Base-by-base conservation (phyloP, 2,329 filamentous ascomycete genomes). In the Alternaria sp. region DNA sequence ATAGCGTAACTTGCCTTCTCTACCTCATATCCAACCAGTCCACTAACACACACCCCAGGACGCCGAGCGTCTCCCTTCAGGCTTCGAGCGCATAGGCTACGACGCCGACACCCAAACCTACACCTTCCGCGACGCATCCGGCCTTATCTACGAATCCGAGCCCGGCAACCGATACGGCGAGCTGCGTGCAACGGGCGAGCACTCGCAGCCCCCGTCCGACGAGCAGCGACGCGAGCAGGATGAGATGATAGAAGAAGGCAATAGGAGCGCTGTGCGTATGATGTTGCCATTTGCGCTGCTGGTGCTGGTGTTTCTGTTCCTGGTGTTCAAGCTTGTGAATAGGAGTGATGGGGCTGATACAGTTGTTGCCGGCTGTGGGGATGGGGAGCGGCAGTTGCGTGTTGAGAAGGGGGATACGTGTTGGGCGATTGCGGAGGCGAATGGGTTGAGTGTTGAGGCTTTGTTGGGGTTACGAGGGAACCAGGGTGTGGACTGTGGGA, bases 251-350 rank as follows among this genome's bases (percentile, higher is more conserved):
- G 62, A 71, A 51, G 61, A 59, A 15, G 57, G 66, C 64, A 67
- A 79, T 51, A 55, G 74, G 43, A 77, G 78, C 30, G 84, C 86
- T 6, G 85, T 86, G 83, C 81, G 86, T 28, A 81, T 82, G n/a
- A 78, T 89, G 66, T 80, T 89, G 70, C 88, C 88, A 71, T 89
- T 88, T 76, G 86, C 85, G 57, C 75, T 88, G 64, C 74, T 89
- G 36, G 80, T 87, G 57, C 79, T 86, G 5, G 69, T 87, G 15
- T 85, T 83, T 62, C 74, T 89, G 51, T 70, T 88, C 32, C 72
- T 83, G 17, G 69, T 88, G 46, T 74, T 79, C 50, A 65, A 67
- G 46, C 67, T 73, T 17, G 32, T 76, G 10, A 60, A 65, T 50
- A 45, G 54, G 19, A 47, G 50, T 11, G 60, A 54, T 26, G 45